A percentile compares a stretch with the other conserved stretches of the same genome.
These are phyloP conservation scores for Tetrastigma voinierianum DNA, from an alignment of 164 flowering plant species.

Conservation along the genomic window DNA sequence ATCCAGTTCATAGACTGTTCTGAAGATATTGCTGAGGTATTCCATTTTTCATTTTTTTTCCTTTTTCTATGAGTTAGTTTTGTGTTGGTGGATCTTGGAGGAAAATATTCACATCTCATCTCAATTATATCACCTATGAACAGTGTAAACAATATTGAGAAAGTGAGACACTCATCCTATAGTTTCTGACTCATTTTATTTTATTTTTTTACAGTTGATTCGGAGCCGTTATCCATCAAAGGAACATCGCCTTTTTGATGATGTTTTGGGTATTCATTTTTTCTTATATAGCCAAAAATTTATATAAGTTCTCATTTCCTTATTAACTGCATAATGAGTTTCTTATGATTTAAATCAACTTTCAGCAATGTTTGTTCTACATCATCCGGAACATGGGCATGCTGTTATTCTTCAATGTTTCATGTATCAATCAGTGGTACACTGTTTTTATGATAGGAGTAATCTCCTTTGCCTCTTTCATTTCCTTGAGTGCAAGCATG, in stretches of 20 bases:
- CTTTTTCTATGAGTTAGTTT: background rate
- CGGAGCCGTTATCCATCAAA: constrained; percentile 75
- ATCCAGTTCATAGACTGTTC: constrained; percentile 93
- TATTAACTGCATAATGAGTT: constrained; percentile 6
- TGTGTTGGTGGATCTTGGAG: background rate
- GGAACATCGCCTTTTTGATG: constrained; percentile 80
- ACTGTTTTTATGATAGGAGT: constrained; percentile 64
- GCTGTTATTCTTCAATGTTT: constrained; percentile 89
- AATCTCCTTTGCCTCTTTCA: constrained; percentile 85
- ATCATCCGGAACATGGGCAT: constrained; percentile 98
- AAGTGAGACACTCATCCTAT: background rate
- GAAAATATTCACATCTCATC: background rate
- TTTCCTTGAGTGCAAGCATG: constrained; percentile 77
- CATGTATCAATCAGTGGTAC: constrained; percentile 86
- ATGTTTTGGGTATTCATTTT: constrained; percentile 72
- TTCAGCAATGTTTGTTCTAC: constrained; percentile 95
- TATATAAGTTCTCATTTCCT: background rate
- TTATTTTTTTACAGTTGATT: constrained; percentile 60
- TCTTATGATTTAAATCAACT: constrained; percentile 3
- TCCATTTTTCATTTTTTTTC: constrained; percentile 4
- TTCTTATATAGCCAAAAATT: background rate
- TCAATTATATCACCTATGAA: background rate
- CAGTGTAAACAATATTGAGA: background rate
- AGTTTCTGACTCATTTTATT: constrained; percentile 7
- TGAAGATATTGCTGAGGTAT: constrained; percentile 93